A percentile compares a stretch with the other conserved stretches of the same genome.
Conservation (phyloP, 1,284 basidiomycete species). For the Boletellus deceptivus region DNA sequence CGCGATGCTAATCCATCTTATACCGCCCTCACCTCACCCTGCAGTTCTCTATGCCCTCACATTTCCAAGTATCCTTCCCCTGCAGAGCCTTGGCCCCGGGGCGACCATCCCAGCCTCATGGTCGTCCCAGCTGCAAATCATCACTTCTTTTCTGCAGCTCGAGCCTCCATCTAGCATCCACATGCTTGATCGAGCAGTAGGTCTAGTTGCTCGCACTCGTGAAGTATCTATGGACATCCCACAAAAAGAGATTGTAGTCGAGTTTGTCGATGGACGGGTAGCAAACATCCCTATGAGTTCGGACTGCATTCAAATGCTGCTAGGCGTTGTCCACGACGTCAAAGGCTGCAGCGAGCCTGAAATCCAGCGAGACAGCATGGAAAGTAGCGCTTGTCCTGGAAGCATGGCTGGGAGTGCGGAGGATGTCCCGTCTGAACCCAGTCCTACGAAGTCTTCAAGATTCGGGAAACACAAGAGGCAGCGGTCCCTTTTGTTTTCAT, state of each 20-base stretch:
- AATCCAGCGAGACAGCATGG: conserved; percentile 26
- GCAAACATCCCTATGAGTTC: conserved; percentile 49
- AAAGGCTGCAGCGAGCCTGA: conserved; percentile 40
- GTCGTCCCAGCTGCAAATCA: conserved; percentile 52
- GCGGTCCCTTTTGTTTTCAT: conserved; percentile 61
- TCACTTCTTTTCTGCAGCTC: conserved; percentile 52
- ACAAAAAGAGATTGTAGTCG: conserved; percentile 44
- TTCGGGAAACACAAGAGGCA: conserved; percentile 52
- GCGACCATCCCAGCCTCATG: conserved; percentile 49
- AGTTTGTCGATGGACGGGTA: conserved; percentile 54
- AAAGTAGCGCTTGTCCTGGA: conserved; percentile 37
- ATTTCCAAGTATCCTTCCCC: conserved; percentile 54
- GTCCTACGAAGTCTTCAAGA: conserved; percentile 21
- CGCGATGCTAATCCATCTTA: conserved; percentile 68
- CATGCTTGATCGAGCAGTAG: conserved; percentile 63
- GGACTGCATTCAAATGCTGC: conserved; percentile 44
- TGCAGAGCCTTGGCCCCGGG: conserved; percentile 36
- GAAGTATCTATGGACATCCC: conserved; percentile 61
- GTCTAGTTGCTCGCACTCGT: conserved; percentile 52
- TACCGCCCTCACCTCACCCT: conserved; percentile 53
- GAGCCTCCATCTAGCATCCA: conserved; percentile 56
- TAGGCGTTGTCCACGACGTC: conserved; percentile 54
- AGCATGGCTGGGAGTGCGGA: conserved; percentile 21
- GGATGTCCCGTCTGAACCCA: conserved; percentile 3
- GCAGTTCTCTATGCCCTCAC: conserved; percentile 71